A percentile compares a stretch with the other conserved stretches of the same genome.
Evolutionary conservation across 495 filamentous ascomycete genomes (phyloP).

Genomic region (Aspergillus incahuasiensis): DNA sequence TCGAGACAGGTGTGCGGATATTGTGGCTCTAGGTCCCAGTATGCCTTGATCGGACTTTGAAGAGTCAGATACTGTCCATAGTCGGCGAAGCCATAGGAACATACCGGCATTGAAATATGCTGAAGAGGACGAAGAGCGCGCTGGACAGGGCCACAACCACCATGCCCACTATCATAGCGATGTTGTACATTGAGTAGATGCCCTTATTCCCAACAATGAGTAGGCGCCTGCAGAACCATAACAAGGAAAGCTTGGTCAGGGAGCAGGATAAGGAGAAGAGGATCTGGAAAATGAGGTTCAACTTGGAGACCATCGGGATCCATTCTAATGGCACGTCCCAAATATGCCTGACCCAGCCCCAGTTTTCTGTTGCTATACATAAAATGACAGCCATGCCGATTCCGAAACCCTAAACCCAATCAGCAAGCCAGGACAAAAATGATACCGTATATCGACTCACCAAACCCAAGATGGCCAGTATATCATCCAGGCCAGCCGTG

Average conservation of each 20-base stretch:
- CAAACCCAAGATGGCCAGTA: constrained; percentile 39
- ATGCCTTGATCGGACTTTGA: constrained; percentile 48
- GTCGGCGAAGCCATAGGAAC: constrained; percentile 14
- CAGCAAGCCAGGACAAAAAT: neutral
- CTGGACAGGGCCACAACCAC: constrained; percentile 40
- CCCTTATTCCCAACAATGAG: constrained; percentile 37
- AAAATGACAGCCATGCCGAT: constrained; percentile 43
- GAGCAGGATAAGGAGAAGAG: constrained; percentile 49
- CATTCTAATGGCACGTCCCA: constrained; percentile 44
- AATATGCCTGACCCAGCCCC: constrained; percentile 53
- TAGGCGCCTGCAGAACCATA: constrained; percentile 54
- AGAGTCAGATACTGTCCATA: neutral
- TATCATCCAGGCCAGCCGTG: constrained; percentile 46
- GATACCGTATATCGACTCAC: constrained; percentile 6
- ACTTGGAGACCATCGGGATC: constrained; percentile 33
- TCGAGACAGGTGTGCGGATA: constrained; percentile 46
- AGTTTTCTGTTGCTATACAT: constrained; percentile 37
- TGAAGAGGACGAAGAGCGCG: constrained; percentile 45
- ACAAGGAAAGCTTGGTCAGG: constrained; percentile 53
- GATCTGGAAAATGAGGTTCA: constrained; percentile 49
- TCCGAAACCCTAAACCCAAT: constrained; percentile 16
- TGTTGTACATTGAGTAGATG: constrained; percentile 32
- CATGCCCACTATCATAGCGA: constrained; percentile 41
- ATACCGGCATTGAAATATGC: constrained; percentile 55
- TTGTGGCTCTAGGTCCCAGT: constrained; percentile 43